Evolutionary conservation across 2,329 filamentous ascomycete genomes (phyloP), one percentile per base, ranked within the genome.

Genomic region (Neonectria neomacrospora): DNA sequence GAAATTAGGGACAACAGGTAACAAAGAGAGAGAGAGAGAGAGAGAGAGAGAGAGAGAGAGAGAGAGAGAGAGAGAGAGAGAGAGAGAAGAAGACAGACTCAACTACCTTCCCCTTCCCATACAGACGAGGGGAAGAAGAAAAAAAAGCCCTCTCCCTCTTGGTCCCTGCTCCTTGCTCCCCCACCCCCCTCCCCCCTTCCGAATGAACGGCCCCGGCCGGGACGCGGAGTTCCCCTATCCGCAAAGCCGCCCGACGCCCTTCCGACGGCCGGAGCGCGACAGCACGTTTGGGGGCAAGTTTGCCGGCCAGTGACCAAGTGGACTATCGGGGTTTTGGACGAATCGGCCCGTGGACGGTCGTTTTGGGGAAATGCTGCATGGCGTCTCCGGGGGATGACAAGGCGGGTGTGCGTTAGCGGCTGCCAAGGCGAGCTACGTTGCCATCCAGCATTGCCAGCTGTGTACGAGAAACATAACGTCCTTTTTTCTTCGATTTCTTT

Each of bases 171-270:
- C 65, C 45, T 37, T 44, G 41, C 41, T 22, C 28, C 14, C 50
- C 54, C 50, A 12, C 32, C 32, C n/a, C n/a, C n/a, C n/a, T n/a
- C n/a, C n/a, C n/a, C n/a, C n/a, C n/a, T n/a, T n/a, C n/a, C n/a
- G 32, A 34, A 34, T 12, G 37, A n/a, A 18, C 37, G 37, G 37
- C 16, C 16, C 37, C 37, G 37, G 30, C 30, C 30, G 23, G 23
- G 34, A 6, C 37, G 66, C 45, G 57, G 52, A 58, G 32, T 48
- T n/a, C 26, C 51, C 42, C n/a, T 30, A 37, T 53, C 66, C 66
- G 66, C 66, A 64, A 34, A 67, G 59, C 67, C 66, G 67, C 45
- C 66, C 64, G 67, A 69, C n/a, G 68, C 14, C 64, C 67, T 20
- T 59, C 58, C 58, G 42, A 69, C 47, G 67, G 37, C 67, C 67